These are phyloP conservation scores for Talaromyces sp. DNA, from an alignment of 2,329 filamentous ascomycete species.

Conservation along the genomic window DNA sequence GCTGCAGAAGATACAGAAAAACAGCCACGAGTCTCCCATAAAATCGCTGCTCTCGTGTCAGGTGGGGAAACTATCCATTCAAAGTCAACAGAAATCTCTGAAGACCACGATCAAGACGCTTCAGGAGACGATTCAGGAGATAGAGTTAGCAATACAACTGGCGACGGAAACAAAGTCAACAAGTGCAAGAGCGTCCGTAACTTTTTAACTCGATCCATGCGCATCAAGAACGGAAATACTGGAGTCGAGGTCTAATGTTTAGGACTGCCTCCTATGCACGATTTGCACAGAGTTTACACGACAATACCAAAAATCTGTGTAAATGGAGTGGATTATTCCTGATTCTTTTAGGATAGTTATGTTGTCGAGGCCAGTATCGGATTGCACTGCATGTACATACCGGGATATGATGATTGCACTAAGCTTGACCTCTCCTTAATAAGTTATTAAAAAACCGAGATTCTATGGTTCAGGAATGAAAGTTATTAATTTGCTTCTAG, in stretches of 20 bases:
- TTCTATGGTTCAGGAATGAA: not conserved
- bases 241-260: not conserved
- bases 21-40: not conserved
- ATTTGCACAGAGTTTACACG: no score
- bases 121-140: not conserved
- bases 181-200: conserved; percentile 19
- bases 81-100: not conserved
- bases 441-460: not conserved
- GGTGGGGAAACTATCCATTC: not conserved
- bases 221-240: not conserved
- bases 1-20: not conserved
- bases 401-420: not conserved
- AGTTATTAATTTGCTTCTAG: no score
- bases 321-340: not conserved
- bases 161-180: not conserved
- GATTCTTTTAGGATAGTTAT: no score
- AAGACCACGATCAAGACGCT: not conserved
- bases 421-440: not conserved
- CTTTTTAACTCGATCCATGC: conserved; percentile 11
- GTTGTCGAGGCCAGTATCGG: not conserved
- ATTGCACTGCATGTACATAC: not conserved
- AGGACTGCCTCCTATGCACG: no score
- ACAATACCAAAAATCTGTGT: not conserved
- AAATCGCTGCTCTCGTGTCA: not conserved
- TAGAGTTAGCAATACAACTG: not conserved